These are phyloP conservation scores for Auxenochlorella pyrenoidosa DNA, from an alignment of 139 green algal genomes.

Conservation along the genomic window DNA sequence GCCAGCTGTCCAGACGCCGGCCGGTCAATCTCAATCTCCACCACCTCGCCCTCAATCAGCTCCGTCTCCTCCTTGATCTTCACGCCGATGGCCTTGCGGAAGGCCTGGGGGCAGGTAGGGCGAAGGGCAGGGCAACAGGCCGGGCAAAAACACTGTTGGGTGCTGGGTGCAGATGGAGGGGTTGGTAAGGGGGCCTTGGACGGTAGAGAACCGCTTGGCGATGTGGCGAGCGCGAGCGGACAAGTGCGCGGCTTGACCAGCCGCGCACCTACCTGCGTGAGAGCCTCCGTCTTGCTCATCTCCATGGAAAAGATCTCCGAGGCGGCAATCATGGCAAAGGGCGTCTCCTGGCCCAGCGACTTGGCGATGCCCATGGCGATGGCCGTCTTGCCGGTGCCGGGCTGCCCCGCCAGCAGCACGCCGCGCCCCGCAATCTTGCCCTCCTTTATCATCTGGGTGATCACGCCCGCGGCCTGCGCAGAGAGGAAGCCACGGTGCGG, in stretches of 20 bases:
- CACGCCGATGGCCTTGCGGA: constrained; percentile 98
- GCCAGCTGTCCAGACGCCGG: constrained; percentile 72
- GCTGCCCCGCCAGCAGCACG: constrained; percentile 95
- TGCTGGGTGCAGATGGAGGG: too few relatives aligned
- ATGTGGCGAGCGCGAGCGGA: too few relatives aligned
- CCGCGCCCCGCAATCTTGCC: constrained; percentile 96
- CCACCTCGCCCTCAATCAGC: constrained; percentile 99
- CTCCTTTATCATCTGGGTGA: constrained; percentile 96
- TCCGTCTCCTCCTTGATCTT: constrained; percentile 98
- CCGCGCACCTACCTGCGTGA: constrained; percentile 85
- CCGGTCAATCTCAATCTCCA: constrained; percentile 98
- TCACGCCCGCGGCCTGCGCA: constrained; percentile 91
- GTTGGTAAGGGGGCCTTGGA: background rate
- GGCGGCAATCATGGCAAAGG: constrained; percentile 97
- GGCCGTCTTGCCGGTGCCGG: constrained; percentile 97
- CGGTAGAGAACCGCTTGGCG: too few relatives aligned
- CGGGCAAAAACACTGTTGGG: background rate
- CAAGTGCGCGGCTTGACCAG: too few relatives aligned
- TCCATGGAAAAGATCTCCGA: constrained; percentile 99
- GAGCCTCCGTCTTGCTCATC: constrained; percentile 98
- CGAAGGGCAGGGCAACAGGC: background rate
- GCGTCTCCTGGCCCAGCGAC: constrained; percentile 95
- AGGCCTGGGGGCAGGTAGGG: constrained; percentile 73
- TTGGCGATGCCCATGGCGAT: constrained; percentile 99
- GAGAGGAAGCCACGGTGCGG: background rate